Evolutionary conservation across 495 filamentous ascomycete species (phyloP), one percentile per base, ranked within the genome.

Genomic region (Hamigera avellanea): DNA sequence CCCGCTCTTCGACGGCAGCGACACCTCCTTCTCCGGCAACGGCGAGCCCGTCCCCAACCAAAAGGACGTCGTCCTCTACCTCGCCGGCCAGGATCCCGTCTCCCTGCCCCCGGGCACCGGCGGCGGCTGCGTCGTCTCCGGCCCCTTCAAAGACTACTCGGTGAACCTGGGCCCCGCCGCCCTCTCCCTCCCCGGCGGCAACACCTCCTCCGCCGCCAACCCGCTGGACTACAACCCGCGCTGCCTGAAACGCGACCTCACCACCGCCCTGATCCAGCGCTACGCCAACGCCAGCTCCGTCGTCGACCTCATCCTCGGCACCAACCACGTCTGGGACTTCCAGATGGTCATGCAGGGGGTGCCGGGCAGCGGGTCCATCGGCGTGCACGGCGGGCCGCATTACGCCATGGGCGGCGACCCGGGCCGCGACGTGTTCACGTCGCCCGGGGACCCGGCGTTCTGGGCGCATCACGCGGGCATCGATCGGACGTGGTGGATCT

Each of bases 401-500:
- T 76, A 72, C 48, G 61, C 67, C 5, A 72, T 80, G 36, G 80
- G 69, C 19, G 78, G 73, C 26, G 72, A 80, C 50, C 68, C 72
- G 0, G 70, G 67, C 2, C 66, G 72, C 14, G 78, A 81, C 51
- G 47, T 75, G 25, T 81, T 65, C 43, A 63, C 60, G 14, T 73
- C 66, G 19, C 70, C 77, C 2, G 73, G 74, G 6, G 81, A 84
- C 39, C 79, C 80, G 6, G 68, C 62, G 9, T 85, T 86, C 55
- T 85, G 61, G 46, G 63, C 78, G 14, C 80, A 84, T 52, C 81
- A 86, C 50, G 72, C 66, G 3, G 72, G 75, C 63, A 70, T 87
- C 37, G 82, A 86, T 53, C 71, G 73, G 26, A 48, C 75, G 3
- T 85, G 69, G 62, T 80, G 75, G 70, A 75, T 76, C 17, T 85